Conservation (phyloP, 306 rosid species). For the Cicer pinnatifidum region DNA sequence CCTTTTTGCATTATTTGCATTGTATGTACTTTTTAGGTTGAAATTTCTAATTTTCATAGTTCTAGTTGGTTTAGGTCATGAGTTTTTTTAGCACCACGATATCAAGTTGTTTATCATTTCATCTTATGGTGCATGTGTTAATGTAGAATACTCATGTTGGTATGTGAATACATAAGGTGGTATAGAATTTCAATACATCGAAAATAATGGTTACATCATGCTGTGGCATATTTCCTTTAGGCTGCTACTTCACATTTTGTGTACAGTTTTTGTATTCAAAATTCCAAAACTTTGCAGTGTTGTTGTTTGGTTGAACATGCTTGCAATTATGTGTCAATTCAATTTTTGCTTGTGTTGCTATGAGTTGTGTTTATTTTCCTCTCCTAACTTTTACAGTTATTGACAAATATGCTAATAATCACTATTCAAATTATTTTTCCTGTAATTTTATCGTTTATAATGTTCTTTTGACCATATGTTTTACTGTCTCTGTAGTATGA, state of each 20-base stretch:
- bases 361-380: slow-evolving; percentile 5
- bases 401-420: slow-evolving; percentile 25
- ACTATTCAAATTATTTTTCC: not conserved
- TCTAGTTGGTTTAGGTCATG: slow-evolving; percentile 63
- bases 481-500: not conserved
- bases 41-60: slow-evolving; percentile 58
- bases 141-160: slow-evolving; percentile 70
- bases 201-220: slow-evolving; percentile 55
- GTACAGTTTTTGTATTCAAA: slow-evolving; percentile 26
- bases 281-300: slow-evolving; percentile 21
- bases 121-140: slow-evolving; percentile 66
- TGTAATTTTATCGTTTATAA: not conserved
- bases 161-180: slow-evolving; percentile 92
- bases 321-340: slow-evolving; percentile 13
- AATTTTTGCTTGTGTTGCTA: slow-evolving; percentile 6
- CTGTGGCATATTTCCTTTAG: slow-evolving; percentile 38
- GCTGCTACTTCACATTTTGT: slow-evolving; percentile 16
- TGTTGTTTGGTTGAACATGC: slow-evolving; percentile 15
- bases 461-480: slow-evolving; percentile 1
- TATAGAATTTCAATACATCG: slow-evolving; percentile 84
- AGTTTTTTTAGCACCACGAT: slow-evolving; percentile 56
- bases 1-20: slow-evolving; percentile 49
- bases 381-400: not conserved
- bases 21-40: slow-evolving; percentile 53
- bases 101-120: slow-evolving; percentile 63